Base-by-base conservation (phyloP, 371 early-diverging fungal genomes). In the Mucor ambiguus region DNA sequence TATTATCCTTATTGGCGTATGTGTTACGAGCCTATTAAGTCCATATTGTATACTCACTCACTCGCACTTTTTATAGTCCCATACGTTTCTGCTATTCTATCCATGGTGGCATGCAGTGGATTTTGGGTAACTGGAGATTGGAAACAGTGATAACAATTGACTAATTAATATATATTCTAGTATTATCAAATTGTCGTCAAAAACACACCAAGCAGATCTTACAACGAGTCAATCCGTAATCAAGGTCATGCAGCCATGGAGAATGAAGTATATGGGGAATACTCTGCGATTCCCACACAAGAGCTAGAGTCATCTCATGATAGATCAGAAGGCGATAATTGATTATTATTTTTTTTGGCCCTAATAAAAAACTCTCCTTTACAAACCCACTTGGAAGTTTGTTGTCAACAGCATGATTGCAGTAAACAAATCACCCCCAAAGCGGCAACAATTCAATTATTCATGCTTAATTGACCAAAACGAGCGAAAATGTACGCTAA, bases 1-100 rank as follows among this genome's bases (percentile, higher is more conserved):
- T 69, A 76, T 37, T 81, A 78, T 64, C 77, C 81, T 20, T 81
- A 81, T 35, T 81, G 75, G 77, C 62, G 81, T 78, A 75, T 68
- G 69, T 69, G 33, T 11, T 10, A 44, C 35, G 41, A 5, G 49
- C 14, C 4, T 52, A 48, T 32, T 18, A 28, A 16, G 3, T 59
- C 8, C 22, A 18, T 24, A 44, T 6, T 12, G 26, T 52, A 32
- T 37, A 24, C 48, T 48, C 48, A 48, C 24, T n/a, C 20, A 43
- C n/a, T n/a, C 24, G 30, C 46, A 33, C 33, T 8, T 7, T 46
- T 1, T 46, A 2, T 66, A 81, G 81, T 76, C 11, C 81, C 81
- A 16, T 81, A 81, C 28, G 61, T 73, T 16, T 62, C 74, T 14
- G 70, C 77, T 3, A 78, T 81, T 44, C 57, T 68, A 9, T 71